Base-by-base conservation (phyloP, 306 rosid species). In the Arachis hypogaea region DNA sequence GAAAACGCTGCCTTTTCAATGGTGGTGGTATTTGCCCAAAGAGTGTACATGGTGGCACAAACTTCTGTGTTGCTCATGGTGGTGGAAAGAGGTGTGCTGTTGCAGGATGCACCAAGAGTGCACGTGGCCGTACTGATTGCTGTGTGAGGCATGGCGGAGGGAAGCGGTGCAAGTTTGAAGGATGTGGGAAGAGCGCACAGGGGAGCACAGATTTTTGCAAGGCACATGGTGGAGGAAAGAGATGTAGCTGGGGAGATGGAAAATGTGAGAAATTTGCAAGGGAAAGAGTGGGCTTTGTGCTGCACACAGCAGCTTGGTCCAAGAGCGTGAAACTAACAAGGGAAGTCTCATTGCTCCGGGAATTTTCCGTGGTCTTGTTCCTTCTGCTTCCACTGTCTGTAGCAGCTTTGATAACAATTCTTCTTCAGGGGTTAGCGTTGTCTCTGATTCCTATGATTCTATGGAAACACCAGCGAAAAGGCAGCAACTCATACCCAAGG, bases 121-220 rank as follows among this genome's bases (percentile, higher is more conserved):
- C 99, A 2, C 91, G 99, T 62, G 99, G 99, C 22, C 95, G 99
- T 3, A 94, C 99, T 7, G 97, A 92, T 77, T 94, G 96, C 59
- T 94, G 99, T 57, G 99, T 94, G 7, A 88, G 83, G 85, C 99
- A 94, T 47, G 99, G 99, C 9, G 99, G 99, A 44, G 99, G 99
- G 1, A 94, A 92, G 78, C 85, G 99, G 3, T 94, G 99, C 86
- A 89, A 69, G 87, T 82, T 14, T 63, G 97, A 90, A 6, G 79
- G 86, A 54, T 94, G 99, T 73, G 90, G 80, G 56, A 94, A 92
- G 85, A 94, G 99, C 82, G 99, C 99, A n/a, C 97, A 94, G 73
- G 99, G 99, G 46, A 92, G 99, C 87, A 94, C 99, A 43, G 96
- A 92, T 60, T 94, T 89, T 89, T 94, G 99, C 88, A 94, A 94